Conservation (phyloP, 2,329 filamentous ascomycete species). For the Sarocladiaceae sp. region DNA sequence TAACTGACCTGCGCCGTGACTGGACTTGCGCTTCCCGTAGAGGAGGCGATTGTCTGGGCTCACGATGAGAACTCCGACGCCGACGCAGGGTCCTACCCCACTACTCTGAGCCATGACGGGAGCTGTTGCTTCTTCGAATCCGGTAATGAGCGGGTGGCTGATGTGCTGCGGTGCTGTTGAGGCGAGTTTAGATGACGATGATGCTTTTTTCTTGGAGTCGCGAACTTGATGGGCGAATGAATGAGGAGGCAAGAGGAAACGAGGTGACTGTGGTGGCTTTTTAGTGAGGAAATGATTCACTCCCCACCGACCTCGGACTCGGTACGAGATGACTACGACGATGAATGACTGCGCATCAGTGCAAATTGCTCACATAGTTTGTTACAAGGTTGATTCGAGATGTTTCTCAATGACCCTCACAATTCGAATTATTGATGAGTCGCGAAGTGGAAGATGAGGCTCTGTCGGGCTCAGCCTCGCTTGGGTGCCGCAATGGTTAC, state of each 20-base stretch:
- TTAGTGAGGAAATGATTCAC: conserved; percentile 3
- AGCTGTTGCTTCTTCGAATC: background rate
- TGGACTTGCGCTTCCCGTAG: conserved; percentile 42
- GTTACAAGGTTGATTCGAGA: too few relatives aligned
- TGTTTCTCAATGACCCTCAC: too few relatives aligned
- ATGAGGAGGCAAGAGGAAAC: background rate
- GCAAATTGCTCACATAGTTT: too few relatives aligned
- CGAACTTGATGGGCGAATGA: background rate
- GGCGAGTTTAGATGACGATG: background rate
- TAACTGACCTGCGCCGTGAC: conserved; percentile 42
- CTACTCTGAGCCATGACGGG: background rate
- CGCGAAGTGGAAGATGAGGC: too few relatives aligned
- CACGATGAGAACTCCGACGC: conserved; percentile 43
- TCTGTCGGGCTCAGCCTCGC: too few relatives aligned
- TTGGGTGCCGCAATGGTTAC: too few relatives aligned
- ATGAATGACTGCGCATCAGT: too few relatives aligned
- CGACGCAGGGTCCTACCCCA: conserved; percentile 34
- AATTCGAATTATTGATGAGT: too few relatives aligned
- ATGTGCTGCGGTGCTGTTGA: background rate
- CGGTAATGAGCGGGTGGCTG: background rate
- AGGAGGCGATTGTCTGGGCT: conserved; percentile 40
- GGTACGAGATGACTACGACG: background rate
- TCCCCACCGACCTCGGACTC: background rate
- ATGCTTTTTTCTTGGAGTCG: background rate
- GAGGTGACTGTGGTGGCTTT: background rate